These are phyloP conservation scores for Spraguea lophii DNA, from an alignment of 371 early-diverging fungal genomes.

Conservation along the genomic window DNA sequence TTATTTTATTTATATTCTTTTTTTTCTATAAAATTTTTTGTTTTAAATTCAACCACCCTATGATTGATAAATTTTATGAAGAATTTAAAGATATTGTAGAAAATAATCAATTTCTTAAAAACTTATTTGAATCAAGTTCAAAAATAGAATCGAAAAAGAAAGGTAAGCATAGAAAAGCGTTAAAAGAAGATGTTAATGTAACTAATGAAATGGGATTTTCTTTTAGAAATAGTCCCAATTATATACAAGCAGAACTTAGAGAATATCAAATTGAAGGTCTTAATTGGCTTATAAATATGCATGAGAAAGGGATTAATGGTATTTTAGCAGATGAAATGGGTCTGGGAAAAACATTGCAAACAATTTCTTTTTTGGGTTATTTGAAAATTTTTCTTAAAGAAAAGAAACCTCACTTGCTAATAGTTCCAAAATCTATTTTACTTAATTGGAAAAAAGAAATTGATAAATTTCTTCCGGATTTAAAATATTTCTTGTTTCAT, in stretches of 20 bases:
- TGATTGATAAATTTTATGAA: no score
- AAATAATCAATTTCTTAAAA: no score
- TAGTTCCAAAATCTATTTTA: slow-evolving; percentile 86
- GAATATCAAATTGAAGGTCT: slow-evolving; percentile 85
- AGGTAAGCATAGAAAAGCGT: slow-evolving; percentile 12
- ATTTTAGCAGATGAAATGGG: slow-evolving; percentile 55
- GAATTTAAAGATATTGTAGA: no score
- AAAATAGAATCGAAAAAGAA: slow-evolving; percentile 7
- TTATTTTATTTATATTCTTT: no score
- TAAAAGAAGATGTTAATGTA: slow-evolving; percentile 5
- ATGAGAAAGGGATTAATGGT: slow-evolving; percentile 69
- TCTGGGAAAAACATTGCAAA: slow-evolving; percentile 89
- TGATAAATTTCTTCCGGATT: slow-evolving; percentile 67
- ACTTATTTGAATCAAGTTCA: no score
- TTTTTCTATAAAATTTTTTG: no score
- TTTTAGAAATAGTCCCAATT: slow-evolving; percentile 34
- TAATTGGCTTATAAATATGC: slow-evolving; percentile 93
- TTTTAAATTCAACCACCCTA: no score
- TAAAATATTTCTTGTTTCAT: slow-evolving; percentile 68
- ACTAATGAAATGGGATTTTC: slow-evolving; percentile 27
- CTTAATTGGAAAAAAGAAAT: slow-evolving; percentile 89
- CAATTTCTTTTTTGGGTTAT: slow-evolving; percentile 77
- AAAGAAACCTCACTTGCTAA: slow-evolving; percentile 65
- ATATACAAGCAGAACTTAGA: slow-evolving; percentile 50
- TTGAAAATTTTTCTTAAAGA: slow-evolving; percentile 58